These are phyloP conservation scores for Trichoderma brevicompactum DNA, from an alignment of 2,329 filamentous ascomycete species.

Conservation along the genomic window DNA sequence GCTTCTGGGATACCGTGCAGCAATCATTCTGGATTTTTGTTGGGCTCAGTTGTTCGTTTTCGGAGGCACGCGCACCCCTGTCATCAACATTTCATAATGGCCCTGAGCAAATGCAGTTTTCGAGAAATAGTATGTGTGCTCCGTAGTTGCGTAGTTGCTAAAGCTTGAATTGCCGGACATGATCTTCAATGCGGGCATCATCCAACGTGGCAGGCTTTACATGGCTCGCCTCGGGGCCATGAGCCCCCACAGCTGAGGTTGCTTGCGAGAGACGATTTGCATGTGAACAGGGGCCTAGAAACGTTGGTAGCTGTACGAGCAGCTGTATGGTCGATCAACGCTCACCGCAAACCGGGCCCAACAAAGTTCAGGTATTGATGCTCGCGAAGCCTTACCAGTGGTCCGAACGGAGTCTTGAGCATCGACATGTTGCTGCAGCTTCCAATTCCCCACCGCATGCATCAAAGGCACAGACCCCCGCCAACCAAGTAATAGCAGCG, in stretches of 20 bases:
- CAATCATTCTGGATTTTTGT: slow-evolving; percentile 12
- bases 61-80: no score
- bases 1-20: not conserved
- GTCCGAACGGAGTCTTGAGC: not conserved
- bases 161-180: not conserved
- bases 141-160: not conserved
- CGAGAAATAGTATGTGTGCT: no score
- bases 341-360: slow-evolving; percentile 16
- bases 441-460: slow-evolving; percentile 12
- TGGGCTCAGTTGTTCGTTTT: slow-evolving; percentile 6
- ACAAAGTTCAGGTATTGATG: not conserved
- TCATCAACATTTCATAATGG: not conserved
- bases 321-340: slow-evolving; percentile 21
- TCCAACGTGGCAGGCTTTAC: slow-evolving; percentile 18
- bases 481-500: not conserved
- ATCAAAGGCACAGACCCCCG: not conserved
- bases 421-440: not conserved
- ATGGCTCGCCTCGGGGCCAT: not conserved
- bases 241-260: slow-evolving; percentile 3
- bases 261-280: not conserved
- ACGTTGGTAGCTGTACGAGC: not conserved
- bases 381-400: not conserved
- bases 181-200: slow-evolving; percentile 3
- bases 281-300: slow-evolving; percentile 6
- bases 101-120: no score